Base-by-base conservation (phyloP, 768 basidiomycete species). In the Clitopilus hobsonii region DNA sequence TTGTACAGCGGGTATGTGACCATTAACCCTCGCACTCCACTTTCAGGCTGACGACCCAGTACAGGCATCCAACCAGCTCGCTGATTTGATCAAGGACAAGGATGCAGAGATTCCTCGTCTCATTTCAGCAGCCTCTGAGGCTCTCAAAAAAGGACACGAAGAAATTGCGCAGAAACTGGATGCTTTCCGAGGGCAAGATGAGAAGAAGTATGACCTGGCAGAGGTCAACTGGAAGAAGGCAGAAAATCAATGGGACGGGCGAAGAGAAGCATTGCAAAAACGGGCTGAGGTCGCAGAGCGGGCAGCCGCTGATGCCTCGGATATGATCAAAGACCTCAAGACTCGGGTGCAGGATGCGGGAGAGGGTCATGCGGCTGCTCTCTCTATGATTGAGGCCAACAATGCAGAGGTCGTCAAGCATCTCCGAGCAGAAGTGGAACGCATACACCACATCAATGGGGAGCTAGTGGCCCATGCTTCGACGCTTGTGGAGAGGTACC, bases 401-500 rank as follows among this genome's bases (percentile, higher is more conserved):
- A 51, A 52, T 18, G 26, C n/a, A 41, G 27, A 38, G 23, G 57
- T 61, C 47, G 25, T 53, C 30, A 53, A 55, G 24, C 54, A 52
- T 23, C 36, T 70, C 24, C 36, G 56, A 22, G 53, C 23, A 25
- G 56, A 55, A 51, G 38, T 70, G 2, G 55, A 32, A 7, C 57
- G 58, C 2, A 25, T 71, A 5, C 49, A 65, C 48, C 54, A 16
- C 8, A 63, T 65, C 53, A 73, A 71, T 26, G 60, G 53, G 2
- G 60, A 58, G 22, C 61, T 74, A 14, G 20, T 55, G 27, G 56
- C 66, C 49, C 58, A 62, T 28, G 67, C 65, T 7, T 63, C 56
- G 48, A 68, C 53, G 1, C 61, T 81, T 36, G 58, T 66, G 57
- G 59, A 59, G 30, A 73, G 83, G 56, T 81, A 84, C 54, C 63